These are phyloP conservation scores for Mycena kentingensis DNA, from an alignment of 768 basidiomycete genomes.

Conservation along the genomic window DNA sequence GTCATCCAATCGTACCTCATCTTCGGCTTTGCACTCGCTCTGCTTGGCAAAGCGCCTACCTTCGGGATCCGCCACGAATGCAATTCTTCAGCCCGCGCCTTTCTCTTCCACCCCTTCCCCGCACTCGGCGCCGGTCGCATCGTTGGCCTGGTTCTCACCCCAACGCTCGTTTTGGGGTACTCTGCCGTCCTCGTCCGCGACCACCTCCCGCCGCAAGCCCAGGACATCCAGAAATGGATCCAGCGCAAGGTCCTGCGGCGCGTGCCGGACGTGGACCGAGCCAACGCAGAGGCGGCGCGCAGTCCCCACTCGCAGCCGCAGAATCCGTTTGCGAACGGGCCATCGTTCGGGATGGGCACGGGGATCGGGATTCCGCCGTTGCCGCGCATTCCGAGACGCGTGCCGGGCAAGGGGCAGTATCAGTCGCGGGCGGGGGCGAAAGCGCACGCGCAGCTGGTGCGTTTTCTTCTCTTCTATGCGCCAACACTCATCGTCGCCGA, in stretches of 20 bases:
- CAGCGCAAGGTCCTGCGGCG: neutral
- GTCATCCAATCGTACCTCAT: conserved; percentile 23
- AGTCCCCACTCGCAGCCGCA: neutral
- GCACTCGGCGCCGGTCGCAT: conserved; percentile 17
- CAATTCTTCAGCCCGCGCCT: conserved; percentile 15
- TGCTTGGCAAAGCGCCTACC: conserved; percentile 16
- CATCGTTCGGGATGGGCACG: too few relatives aligned
- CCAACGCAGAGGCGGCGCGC: neutral
- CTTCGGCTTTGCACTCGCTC: conserved; percentile 20
- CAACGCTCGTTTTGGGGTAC: conserved; percentile 8
- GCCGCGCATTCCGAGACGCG: neutral
- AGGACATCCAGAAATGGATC: conserved; percentile 8
- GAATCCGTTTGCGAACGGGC: too few relatives aligned
- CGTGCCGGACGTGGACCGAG: neutral
- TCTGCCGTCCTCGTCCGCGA: conserved; percentile 16
- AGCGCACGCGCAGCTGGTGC: neutral
- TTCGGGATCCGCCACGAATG: conserved; percentile 12
- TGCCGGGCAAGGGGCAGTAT: neutral
- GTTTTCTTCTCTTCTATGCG: neutral
- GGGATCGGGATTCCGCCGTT: too few relatives aligned
- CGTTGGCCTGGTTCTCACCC: conserved; percentile 15
- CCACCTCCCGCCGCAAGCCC: conserved; percentile 16
- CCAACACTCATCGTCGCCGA: neutral
- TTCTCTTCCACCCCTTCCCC: conserved; percentile 21
- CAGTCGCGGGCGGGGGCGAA: neutral